Evolutionary conservation across 148 eudicot species (phyloP), one percentile per base, ranked within the genome.

Genomic region (Drosera capensis): DNA sequence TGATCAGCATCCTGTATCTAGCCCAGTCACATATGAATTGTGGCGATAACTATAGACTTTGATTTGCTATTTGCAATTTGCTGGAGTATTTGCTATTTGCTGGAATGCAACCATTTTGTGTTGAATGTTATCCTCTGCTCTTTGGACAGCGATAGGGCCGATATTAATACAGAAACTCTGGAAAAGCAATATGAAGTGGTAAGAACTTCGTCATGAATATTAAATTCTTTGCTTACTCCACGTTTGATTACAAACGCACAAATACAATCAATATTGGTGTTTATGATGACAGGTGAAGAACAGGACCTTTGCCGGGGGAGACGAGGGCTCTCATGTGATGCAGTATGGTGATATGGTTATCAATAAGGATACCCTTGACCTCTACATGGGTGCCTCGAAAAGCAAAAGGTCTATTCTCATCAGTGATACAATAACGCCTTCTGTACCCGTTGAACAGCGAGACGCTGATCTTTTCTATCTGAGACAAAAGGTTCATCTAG

Each of bases 381-480:
- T 11, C 35, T 67, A 60, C 63, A 29, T 50, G 0, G 55, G 55
- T 3, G 19, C n/a, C 2, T 19, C 46, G 2, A 29, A 25, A 21
- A 25, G 31, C 17, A 15, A 7, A 12, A 13, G 30, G 14, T 35
- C 30, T 36, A 5, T n/a, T 26, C 18, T 11, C 5, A 16, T 14
- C 19, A 13, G 9, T 0, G 3, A 14, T 17, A 17, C 45, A 8
- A 15, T 16, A 8, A 3, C 20, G 14, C 57, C 60, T 1, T 18
- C 26, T 2, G 16, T 2, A 20, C 42, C 25, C 1, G 56, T 68
- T 4, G 62, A 68, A 16, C 73, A 63, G 23, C 65, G 73, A 0
- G 62, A 63, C 15, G 73, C 62, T 14, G 65, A 58, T 46, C 54
- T 68, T 20, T 5, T 68, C 5, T 68, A 68, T 46, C 38, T 58